Evolutionary conservation across 176 grass and related monocot species (phyloP).

Genomic region (Aegilops speltoides): DNA sequence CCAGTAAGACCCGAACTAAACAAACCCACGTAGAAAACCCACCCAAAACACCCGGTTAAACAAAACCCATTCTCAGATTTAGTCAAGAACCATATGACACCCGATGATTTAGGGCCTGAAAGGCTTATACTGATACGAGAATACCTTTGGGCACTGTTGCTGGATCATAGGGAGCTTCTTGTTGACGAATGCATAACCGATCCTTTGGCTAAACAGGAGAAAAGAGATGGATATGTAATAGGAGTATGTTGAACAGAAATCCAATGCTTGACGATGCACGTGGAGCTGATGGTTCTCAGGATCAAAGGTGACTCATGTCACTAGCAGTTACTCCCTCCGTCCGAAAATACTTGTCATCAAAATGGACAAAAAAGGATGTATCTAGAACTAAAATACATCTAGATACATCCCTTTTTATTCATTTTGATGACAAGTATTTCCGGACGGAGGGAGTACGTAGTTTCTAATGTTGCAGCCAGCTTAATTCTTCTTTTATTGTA

Average conservation of each 20-base stretch:
- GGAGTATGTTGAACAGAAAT: conserved; percentile 12
- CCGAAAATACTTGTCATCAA: no score
- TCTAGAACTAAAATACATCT: no score
- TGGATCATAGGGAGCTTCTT: conserved; percentile 59
- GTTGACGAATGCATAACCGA: conserved; percentile 48
- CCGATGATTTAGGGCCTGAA: neutral
- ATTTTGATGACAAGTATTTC: no score
- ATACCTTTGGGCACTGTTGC: neutral
- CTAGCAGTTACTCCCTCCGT: no score
- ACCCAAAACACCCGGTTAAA: no score
- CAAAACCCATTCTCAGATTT: no score
- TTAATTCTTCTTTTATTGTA: conserved; percentile 32
- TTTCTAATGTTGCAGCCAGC: neutral
- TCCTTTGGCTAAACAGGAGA: conserved; percentile 42
- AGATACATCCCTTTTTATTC: no score
- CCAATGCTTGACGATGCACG: conserved; percentile 55
- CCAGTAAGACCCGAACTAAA: no score
- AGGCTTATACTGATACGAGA: neutral
- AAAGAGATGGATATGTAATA: conserved; percentile 69
- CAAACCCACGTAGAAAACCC: no score
- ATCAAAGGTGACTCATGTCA: conserved; percentile 48
- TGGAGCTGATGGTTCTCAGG: conserved; percentile 78
- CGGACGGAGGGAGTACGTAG: no score
- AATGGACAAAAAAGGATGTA: no score
- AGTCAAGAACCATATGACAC: neutral